Percentiles rank a stretch among this genome's conserved stretches.
Conservation (phyloP, 768 basidiomycete species). For the Astraeus odoratus region DNA sequence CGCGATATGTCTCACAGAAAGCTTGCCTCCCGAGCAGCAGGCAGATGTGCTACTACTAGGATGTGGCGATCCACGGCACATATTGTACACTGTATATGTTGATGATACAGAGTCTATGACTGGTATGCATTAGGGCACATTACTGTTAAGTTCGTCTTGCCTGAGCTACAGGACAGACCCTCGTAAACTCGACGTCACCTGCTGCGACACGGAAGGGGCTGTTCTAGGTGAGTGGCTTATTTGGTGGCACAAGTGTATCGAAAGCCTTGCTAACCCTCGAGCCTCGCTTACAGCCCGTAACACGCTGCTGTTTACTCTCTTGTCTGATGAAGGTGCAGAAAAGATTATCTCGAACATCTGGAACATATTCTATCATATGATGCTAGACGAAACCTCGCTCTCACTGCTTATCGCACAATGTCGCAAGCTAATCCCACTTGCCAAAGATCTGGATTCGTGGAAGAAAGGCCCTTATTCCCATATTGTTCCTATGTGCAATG, state of each 20-base stretch:
- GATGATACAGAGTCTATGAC: constrained; percentile 6
- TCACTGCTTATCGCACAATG: constrained; percentile 22
- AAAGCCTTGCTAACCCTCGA: background rate
- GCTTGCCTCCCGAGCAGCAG: constrained; percentile 39
- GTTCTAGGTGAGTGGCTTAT: constrained; percentile 18
- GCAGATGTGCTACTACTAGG: constrained; percentile 47
- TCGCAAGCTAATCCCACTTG: constrained; percentile 14
- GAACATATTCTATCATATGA: constrained; percentile 27
- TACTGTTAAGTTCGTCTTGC: background rate
- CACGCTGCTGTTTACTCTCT: constrained; percentile 20
- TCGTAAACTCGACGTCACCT: constrained; percentile 22
- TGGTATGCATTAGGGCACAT: constrained; percentile 5
- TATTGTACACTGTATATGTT: constrained; percentile 40
- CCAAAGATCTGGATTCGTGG: constrained; percentile 16
- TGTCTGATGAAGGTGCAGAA: constrained; percentile 17
- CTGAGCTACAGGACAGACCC: constrained; percentile 7
- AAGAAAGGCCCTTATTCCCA: constrained; percentile 19
- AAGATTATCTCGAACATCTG: constrained; percentile 15
- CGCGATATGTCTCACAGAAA: constrained; percentile 41
- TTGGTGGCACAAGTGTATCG: background rate
- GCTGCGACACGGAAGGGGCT: constrained; percentile 24
- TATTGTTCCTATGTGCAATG: constrained; percentile 19
- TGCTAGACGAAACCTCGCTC: constrained; percentile 17
- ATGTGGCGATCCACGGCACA: constrained; percentile 51
- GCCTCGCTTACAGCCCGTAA: constrained; percentile 29